Evolutionary conservation across 169 alveolate genomes (phyloP).

Genomic region (Eimeria sp.): DNA sequence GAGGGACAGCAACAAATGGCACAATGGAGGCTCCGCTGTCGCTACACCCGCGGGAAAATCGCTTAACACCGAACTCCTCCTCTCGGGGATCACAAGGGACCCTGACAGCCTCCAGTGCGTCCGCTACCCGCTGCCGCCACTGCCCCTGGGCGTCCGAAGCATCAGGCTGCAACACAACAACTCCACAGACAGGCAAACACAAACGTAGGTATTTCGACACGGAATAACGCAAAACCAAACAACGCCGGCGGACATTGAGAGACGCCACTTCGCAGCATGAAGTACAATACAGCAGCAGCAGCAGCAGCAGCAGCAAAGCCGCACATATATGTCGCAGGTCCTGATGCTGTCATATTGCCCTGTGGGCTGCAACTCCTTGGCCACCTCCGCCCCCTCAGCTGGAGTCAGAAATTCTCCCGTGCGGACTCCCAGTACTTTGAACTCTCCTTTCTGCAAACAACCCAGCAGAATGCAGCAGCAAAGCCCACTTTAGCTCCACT

Average conservation of each 20-base stretch:
- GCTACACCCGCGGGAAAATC: constrained; percentile 16
- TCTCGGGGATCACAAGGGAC: not conserved
- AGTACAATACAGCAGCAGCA: not conserved
- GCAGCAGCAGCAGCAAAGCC: not conserved
- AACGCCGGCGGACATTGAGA: not conserved
- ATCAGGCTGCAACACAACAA: not conserved
- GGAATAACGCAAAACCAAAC: not conserved
- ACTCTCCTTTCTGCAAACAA: constrained; percentile 24
- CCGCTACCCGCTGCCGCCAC: not conserved
- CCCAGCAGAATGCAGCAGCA: no score
- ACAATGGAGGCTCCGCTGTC: not conserved
- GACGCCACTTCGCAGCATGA: not conserved
- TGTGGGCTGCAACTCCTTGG: constrained; percentile 35
- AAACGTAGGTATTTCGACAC: no score
- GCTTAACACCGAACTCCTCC: not conserved
- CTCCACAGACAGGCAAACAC: not conserved
- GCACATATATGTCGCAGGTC: constrained; percentile 43
- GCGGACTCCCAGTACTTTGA: constrained; percentile 26
- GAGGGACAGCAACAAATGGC: constrained; percentile 25
- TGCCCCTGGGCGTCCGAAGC: constrained; percentile 8
- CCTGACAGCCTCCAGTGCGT: not conserved
- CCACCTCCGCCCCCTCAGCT: constrained; percentile 35
- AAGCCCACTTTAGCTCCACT: no score
- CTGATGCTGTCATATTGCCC: constrained; percentile 35
- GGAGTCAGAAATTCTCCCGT: constrained; percentile 66